A percentile compares a stretch with the other conserved stretches of the same genome.
These are phyloP conservation scores for Populus hybrid DNA, from an alignment of 441 rosid species.

Conservation along the genomic window DNA sequence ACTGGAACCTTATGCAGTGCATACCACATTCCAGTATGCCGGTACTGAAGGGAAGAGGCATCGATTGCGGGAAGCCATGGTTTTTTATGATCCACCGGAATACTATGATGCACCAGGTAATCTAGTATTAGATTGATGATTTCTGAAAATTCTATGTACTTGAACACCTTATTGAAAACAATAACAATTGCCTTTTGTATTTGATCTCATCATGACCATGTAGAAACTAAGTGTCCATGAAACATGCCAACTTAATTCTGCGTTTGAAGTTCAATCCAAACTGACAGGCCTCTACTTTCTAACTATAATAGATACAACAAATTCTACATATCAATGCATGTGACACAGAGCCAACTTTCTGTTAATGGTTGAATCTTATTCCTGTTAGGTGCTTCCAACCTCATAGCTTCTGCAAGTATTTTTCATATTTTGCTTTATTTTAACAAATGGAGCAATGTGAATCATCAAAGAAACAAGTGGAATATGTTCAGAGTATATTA, in stretches of 20 bases:
- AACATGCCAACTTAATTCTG: conserved; percentile 10
- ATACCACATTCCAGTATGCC: conserved; percentile 97
- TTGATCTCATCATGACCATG: not conserved
- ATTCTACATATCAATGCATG: not conserved
- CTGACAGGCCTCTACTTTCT: not conserved
- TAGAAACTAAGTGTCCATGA: conserved; percentile 13
- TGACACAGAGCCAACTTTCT: not conserved
- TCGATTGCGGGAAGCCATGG: conserved; percentile 88
- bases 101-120: conserved; percentile 87
- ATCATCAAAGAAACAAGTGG: not conserved
- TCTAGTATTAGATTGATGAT: not conserved
- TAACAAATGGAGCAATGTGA: not conserved
- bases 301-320: not conserved
- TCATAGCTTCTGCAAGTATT: not conserved
- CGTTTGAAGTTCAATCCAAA: not conserved
- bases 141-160: conserved; percentile 4
- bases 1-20: conserved; percentile 92
- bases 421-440: not conserved
- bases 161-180: not conserved
- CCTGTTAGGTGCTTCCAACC: not conserved
- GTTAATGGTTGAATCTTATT: conserved; percentile 2
- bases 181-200: not conserved
- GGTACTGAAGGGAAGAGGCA: conserved; percentile 99
- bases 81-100: conserved; percentile 89
- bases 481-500: not conserved